These are phyloP conservation scores for Schwanniomyces pseudopolymorphus DNA, from an alignment of 805 yeast species.

Conservation along the genomic window DNA sequence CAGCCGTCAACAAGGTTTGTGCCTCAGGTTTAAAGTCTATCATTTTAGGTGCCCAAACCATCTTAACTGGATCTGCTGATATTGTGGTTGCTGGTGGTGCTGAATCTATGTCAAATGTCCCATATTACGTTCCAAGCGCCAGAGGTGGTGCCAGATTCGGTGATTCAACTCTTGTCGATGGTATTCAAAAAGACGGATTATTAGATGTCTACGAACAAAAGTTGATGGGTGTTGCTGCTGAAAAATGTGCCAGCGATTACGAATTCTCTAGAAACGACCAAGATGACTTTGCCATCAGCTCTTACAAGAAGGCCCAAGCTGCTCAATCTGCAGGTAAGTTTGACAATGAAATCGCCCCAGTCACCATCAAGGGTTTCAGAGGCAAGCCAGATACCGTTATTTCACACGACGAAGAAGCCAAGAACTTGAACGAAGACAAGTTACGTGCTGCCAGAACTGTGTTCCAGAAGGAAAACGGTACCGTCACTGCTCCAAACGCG, in stretches of 20 bases:
- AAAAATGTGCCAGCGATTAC: conserved; percentile 89
- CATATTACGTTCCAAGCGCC: conserved; percentile 84
- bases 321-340: conserved; percentile 86
- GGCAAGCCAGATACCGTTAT: conserved; percentile 80
- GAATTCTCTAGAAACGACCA: conserved; percentile 77
- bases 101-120: conserved; percentile 95
- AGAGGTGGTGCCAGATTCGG: conserved; percentile 92
- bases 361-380: conserved; percentile 85
- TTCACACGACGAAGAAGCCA: conserved; percentile 78
- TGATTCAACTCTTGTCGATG: conserved; percentile 76
- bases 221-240: conserved; percentile 98
- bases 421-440: conserved; percentile 74
- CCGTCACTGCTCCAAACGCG: conserved; percentile 96
- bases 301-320: conserved; percentile 81
- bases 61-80: conserved; percentile 85
- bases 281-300: conserved; percentile 81
- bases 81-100: conserved; percentile 97
- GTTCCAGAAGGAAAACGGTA: conserved; percentile 90
- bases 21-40: conserved; percentile 94
- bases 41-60: conserved; percentile 87
- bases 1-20: conserved; percentile 95
- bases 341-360: conserved; percentile 76
- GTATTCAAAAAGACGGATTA: conserved; percentile 89
- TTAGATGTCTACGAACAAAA: conserved; percentile 84
- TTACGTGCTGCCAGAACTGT: conserved; percentile 87